A percentile compares a stretch with the other conserved stretches of the same genome.
phyloP scores from a whole-genome alignment of 2,329 filamentous ascomycete genomes.

The Trichophyton rubrum region DNA sequence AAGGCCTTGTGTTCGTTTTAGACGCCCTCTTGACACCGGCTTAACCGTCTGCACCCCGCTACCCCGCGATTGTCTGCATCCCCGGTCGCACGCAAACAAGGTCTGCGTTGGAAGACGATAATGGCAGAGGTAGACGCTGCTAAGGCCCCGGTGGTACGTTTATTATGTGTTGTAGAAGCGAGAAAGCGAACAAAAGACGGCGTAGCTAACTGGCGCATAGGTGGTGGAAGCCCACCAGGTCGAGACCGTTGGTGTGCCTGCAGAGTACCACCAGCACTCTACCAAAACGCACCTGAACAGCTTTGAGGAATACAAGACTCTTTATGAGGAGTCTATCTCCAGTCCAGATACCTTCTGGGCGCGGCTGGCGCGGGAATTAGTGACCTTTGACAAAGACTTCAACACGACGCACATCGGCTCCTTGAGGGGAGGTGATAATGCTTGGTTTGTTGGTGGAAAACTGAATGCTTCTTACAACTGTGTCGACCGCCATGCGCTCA shows the following conservation, averaged over 20 bases:
- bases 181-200: neutral
- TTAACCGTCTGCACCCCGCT: neutral
- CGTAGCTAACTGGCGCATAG: slow-evolving; percentile 13
- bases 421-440: slow-evolving; percentile 66
- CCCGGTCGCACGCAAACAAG: neutral
- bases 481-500: slow-evolving; percentile 90
- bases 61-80: neutral
- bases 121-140: neutral
- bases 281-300: slow-evolving; percentile 47
- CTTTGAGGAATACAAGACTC: slow-evolving; percentile 50
- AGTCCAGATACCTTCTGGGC: slow-evolving; percentile 87
- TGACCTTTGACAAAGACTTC: slow-evolving; percentile 86
- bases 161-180: neutral
- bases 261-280: slow-evolving; percentile 49
- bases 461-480: slow-evolving; percentile 97
- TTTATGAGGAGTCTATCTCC: slow-evolving; percentile 74
- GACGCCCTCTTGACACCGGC: neutral
- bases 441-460: slow-evolving; percentile 89
- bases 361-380: slow-evolving; percentile 68
- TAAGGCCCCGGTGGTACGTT: slow-evolving; percentile 4
- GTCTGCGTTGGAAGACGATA: neutral
- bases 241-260: slow-evolving; percentile 44
- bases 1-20: neutral
- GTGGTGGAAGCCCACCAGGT: slow-evolving; percentile 38
- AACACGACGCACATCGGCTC: slow-evolving; percentile 72